phyloP scores from a whole-genome alignment of 495 filamentous ascomycete species.

The Acidiella bohemica region DNA sequence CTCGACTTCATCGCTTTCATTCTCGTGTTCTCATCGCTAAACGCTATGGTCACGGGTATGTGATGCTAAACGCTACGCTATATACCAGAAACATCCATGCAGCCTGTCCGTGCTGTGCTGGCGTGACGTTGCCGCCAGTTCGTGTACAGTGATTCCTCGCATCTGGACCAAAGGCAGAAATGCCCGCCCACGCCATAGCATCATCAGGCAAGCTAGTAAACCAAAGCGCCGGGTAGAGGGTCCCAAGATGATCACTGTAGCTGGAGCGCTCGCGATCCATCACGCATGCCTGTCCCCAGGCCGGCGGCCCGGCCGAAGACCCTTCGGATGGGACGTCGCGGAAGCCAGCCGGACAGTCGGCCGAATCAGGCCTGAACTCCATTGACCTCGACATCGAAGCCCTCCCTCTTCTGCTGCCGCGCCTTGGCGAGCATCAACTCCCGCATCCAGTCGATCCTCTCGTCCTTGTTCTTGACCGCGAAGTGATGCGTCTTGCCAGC shows the following conservation, averaged over 20 bases:
- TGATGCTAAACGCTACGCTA: too few relatives aligned
- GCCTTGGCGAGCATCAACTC: conserved; percentile 96
- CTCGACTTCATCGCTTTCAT: too few relatives aligned
- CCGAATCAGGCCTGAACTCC: conserved; percentile 30
- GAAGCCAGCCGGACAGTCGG: too few relatives aligned
- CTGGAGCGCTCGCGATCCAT: too few relatives aligned
- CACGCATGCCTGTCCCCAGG: too few relatives aligned
- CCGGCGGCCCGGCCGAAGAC: too few relatives aligned
- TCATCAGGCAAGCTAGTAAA: background rate
- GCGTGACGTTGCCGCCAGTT: conserved; percentile 1
- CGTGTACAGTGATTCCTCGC: background rate
- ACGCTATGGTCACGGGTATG: too few relatives aligned
- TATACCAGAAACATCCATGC: background rate
- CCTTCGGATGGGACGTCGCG: too few relatives aligned
- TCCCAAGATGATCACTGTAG: background rate
- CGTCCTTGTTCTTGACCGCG: conserved; percentile 70
- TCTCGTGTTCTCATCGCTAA: too few relatives aligned
- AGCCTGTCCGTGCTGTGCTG: too few relatives aligned
- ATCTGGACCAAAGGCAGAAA: background rate
- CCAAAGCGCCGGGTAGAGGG: background rate
- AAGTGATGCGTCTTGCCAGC: conserved; percentile 82
- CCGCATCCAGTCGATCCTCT: conserved; percentile 96
- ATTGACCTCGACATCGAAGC: conserved; percentile 69
- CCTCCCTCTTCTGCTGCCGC: conserved; percentile 64
- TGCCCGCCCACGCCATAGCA: background rate